phyloP scores from a whole-genome alignment of 2,329 filamentous ascomycete species.

The Aspergillus uvarum region DNA sequence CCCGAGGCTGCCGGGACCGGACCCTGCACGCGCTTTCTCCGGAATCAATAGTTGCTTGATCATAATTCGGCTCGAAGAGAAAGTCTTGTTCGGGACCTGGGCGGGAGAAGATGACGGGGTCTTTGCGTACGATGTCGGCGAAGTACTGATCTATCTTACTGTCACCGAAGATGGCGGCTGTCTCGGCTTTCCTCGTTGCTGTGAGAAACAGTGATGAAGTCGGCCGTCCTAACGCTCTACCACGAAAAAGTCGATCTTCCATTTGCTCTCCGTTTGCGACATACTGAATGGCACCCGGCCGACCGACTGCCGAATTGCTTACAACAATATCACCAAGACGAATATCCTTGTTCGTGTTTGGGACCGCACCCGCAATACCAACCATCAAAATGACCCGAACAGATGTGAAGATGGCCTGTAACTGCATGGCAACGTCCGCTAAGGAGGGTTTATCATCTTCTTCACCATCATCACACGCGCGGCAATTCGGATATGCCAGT shows the following conservation, averaged over 20 bases:
- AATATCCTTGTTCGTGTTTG: neutral
- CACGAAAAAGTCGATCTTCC: neutral
- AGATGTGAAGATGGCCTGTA: neutral
- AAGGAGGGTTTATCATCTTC: constrained; percentile 17
- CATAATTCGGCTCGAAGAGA: constrained; percentile 25
- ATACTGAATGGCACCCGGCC: neutral
- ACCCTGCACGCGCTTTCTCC: constrained; percentile 8
- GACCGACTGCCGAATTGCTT: neutral
- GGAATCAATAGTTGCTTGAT: constrained; percentile 17
- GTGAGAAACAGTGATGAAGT: constrained; percentile 16
- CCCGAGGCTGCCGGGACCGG: constrained; percentile 3
- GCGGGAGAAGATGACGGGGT: constrained; percentile 12
- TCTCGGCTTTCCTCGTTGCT: constrained; percentile 19
- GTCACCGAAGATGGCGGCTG: constrained; percentile 3
- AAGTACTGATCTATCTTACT: constrained; percentile 5
- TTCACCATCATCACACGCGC: constrained; percentile 4
- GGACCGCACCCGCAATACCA: neutral
- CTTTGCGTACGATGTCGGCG: constrained; percentile 20
- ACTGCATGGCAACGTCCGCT: neutral
- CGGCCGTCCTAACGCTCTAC: constrained; percentile 15
- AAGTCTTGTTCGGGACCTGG: constrained; percentile 20
- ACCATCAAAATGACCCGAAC: neutral
- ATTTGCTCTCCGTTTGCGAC: neutral
- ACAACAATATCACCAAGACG: constrained; percentile 1
- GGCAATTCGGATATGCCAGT: constrained; percentile 21